Evolutionary conservation across 768 basidiomycete genomes (phyloP), one percentile per base, ranked within the genome.

Genomic region (Pholiota conissans): DNA sequence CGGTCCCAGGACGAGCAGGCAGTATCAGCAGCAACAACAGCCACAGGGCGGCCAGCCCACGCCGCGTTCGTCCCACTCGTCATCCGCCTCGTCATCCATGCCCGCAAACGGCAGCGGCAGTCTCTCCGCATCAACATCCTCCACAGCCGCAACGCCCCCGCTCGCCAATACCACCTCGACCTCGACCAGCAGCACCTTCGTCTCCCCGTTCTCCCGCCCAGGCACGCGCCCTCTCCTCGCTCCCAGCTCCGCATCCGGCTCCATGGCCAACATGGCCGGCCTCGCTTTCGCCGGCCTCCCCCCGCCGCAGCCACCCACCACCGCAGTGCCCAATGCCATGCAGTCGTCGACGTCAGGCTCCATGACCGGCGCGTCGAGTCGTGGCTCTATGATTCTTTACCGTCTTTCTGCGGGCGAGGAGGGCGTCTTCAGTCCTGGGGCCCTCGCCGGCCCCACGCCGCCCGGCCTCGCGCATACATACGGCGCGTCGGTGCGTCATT

Each of bases 331-430:
- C 8, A 11, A 3, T 35, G 27, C 37, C 16, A n/a, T 16, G 39
- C n/a, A n/a, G n/a, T n/a, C n/a, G n/a, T 26, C 52, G 8, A 27
- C 18, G 11, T 28, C 37, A 5, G 30, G 26, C 14, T 40, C 49
- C 30, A 35, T 39, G 3, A n/a, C n/a, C n/a, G n/a, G n/a, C n/a
- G 55, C 45, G 4, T 53, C 63, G 3, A 37, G 28, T 26, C 63
- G 69, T 4, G 74, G 69, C 0, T 70, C 71, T 0, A 74, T 76
- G 73, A 73, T 75, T 24, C 68, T 76, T 0, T 76, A 76, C 49
- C 52, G 60, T 18, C 52, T 60, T 24, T 55, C 54, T 10, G 59
- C 49, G 14, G 56, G 56, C 26, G 60, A 55, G 18, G 61, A 60
- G 30, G 59, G 59, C 5, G 16, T 58, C 0, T 16, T 60, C 11